These are phyloP conservation scores for Globisporangium splendens DNA, from an alignment of 352 stramenopile genomes.

Conservation along the genomic window DNA sequence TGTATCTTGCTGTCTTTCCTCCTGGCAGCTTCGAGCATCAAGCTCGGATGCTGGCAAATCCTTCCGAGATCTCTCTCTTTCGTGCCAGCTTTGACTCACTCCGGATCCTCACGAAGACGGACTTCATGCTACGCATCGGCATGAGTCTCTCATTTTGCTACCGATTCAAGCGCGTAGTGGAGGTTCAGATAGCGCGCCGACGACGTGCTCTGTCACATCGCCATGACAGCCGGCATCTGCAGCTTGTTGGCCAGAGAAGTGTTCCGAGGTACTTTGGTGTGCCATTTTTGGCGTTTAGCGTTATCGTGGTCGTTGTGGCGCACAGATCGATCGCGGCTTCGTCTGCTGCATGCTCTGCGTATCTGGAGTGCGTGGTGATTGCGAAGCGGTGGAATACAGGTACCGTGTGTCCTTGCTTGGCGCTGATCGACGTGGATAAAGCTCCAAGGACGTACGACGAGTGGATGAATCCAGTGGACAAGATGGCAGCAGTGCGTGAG, in stretches of 20 bases:
- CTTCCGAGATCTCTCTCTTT: slow-evolving; percentile 25
- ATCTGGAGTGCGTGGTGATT: slow-evolving; percentile 20
- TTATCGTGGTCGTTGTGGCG: not conserved
- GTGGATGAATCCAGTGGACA: slow-evolving; percentile 22
- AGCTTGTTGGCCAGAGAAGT: not conserved
- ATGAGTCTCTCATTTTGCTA: slow-evolving; percentile 33
- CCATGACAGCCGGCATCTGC: not conserved
- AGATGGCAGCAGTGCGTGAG: slow-evolving; percentile 11
- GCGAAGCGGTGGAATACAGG: slow-evolving; percentile 15
- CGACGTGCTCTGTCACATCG: slow-evolving; percentile 3
- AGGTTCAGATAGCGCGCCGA: slow-evolving; percentile 22
- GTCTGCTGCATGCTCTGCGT: slow-evolving; percentile 7
- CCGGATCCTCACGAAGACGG: slow-evolving; percentile 17
- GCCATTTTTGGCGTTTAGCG: not conserved
- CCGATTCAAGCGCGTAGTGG: slow-evolving; percentile 23
- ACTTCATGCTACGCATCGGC: slow-evolving; percentile 32
- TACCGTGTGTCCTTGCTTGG: slow-evolving; percentile 20
- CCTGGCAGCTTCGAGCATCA: slow-evolving; percentile 31
- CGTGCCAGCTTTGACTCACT: slow-evolving; percentile 30
- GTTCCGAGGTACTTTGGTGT: not conserved
- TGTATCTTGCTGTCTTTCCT: not conserved
- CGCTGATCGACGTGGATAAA: slow-evolving; percentile 22
- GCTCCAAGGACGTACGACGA: slow-evolving; percentile 18
- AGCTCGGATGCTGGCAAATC: slow-evolving; percentile 24
- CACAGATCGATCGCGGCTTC: slow-evolving; percentile 6